phyloP scores from a whole-genome alignment of 257 asterid genomes.

The Leptodermis oblonga region DNA sequence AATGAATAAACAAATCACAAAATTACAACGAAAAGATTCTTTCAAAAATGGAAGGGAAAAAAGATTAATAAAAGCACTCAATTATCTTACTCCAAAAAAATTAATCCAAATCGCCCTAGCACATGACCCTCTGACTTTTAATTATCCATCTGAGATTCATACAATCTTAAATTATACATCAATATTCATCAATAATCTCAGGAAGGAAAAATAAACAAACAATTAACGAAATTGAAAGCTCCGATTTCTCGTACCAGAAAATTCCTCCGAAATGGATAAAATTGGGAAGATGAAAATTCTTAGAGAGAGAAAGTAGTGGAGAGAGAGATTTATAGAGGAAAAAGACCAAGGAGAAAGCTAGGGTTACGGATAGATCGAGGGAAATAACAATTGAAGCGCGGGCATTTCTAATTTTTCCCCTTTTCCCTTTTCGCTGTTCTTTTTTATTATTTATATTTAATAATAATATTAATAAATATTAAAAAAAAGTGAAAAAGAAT shows the following conservation, averaged over 20 bases:
- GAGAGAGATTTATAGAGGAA: conserved; percentile 5
- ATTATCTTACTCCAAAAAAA: neutral
- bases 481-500: neutral
- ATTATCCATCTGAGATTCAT: conserved; percentile 30
- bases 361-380: conserved; percentile 39
- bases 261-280: conserved; percentile 14
- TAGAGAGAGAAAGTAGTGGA: conserved; percentile 5
- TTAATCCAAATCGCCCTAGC: conserved; percentile 29
- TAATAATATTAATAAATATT: neutral
- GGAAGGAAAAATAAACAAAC: neutral
- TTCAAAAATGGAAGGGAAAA: neutral
- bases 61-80: neutral
- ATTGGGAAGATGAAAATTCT: conserved; percentile 1
- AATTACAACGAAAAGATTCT: conserved; percentile 11
- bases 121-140: conserved; percentile 44
- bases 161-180: neutral
- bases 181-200: neutral
- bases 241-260: conserved; percentile 19
- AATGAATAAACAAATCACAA: conserved; percentile 23
- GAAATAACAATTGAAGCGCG: conserved; percentile 20
- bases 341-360: neutral
- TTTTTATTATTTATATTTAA: too few relatives aligned
- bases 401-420: conserved; percentile 15
- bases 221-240: neutral
- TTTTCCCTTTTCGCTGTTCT: neutral